These are phyloP conservation scores for Clohesyomyces aquaticus DNA, from an alignment of 495 filamentous ascomycete genomes.

Conservation along the genomic window DNA sequence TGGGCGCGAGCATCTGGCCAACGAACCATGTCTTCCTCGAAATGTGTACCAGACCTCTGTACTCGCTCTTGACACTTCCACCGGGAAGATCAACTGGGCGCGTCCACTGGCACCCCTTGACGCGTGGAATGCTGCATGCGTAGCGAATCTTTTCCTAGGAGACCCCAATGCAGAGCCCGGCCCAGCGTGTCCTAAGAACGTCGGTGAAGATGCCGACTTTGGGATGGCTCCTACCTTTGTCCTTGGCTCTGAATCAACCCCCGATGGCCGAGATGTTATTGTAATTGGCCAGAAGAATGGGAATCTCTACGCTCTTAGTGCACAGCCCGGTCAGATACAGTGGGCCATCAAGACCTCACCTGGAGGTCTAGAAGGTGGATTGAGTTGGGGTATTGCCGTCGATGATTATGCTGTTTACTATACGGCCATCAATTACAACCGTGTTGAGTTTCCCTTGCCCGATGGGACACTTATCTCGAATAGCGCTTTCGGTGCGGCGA, in stretches of 20 bases:
- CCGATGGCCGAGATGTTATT: constrained; percentile 39
- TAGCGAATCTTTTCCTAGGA: background rate
- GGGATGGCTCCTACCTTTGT: constrained; percentile 52
- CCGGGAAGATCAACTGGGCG: constrained; percentile 46
- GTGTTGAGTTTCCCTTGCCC: constrained; percentile 33
- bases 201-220: constrained; percentile 50
- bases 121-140: constrained; percentile 46
- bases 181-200: constrained; percentile 41
- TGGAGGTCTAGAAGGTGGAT: constrained; percentile 38
- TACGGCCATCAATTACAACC: constrained; percentile 43
- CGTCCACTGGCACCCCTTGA: constrained; percentile 42
- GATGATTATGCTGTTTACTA: constrained; percentile 48
- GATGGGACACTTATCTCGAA: constrained; percentile 29
- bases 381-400: constrained; percentile 50
- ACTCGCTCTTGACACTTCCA: constrained; percentile 44
- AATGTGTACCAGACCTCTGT: constrained; percentile 46
- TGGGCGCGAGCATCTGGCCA: background rate
- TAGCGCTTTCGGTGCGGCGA: constrained; percentile 46
- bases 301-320: constrained; percentile 45
- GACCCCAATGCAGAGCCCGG: constrained; percentile 13
- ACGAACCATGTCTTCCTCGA: constrained; percentile 34
- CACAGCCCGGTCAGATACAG: constrained; percentile 41
- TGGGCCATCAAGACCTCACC: constrained; percentile 46
- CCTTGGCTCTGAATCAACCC: constrained; percentile 13
- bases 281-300: constrained; percentile 52